phyloP scores from a whole-genome alignment of 73 alveolate species.

The Paramecium sonneborni region DNA sequence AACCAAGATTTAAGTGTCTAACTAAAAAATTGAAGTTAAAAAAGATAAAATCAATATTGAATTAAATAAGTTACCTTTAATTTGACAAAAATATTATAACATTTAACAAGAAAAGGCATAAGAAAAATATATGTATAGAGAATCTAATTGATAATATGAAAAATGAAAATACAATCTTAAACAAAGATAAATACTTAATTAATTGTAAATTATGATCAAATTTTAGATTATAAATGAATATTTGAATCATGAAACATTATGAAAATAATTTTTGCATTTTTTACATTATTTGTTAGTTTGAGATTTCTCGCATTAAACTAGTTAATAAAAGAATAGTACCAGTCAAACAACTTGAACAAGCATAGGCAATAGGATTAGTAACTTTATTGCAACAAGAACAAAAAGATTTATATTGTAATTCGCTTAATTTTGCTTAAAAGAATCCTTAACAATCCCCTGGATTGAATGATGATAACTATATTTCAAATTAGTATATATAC shows the following conservation, averaged over 20 bases:
- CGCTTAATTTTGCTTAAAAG: background rate
- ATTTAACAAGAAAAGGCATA: background rate
- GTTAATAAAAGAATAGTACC: background rate
- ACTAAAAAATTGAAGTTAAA: background rate
- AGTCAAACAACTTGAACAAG: background rate
- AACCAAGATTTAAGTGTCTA: background rate
- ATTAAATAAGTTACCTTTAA: background rate
- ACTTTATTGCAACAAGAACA: slow-evolving; percentile 16
- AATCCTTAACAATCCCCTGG: background rate
- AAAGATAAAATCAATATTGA: background rate
- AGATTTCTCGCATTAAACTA: background rate
- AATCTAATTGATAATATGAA: background rate
- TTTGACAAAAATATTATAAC: background rate
- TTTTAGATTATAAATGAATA: background rate
- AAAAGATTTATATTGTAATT: background rate
- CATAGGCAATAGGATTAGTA: background rate
- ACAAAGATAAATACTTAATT: background rate
- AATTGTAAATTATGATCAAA: background rate
- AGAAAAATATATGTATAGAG: too few relatives aligned
- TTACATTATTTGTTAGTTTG: background rate
- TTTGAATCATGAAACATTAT: background rate
- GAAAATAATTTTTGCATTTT: background rate
- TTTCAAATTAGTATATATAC: background rate
- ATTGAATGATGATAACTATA: slow-evolving; percentile 21
- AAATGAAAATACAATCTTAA: too few relatives aligned